phyloP scores from a whole-genome alignment of 345 rosid genomes.

The Carallia brachiata region DNA sequence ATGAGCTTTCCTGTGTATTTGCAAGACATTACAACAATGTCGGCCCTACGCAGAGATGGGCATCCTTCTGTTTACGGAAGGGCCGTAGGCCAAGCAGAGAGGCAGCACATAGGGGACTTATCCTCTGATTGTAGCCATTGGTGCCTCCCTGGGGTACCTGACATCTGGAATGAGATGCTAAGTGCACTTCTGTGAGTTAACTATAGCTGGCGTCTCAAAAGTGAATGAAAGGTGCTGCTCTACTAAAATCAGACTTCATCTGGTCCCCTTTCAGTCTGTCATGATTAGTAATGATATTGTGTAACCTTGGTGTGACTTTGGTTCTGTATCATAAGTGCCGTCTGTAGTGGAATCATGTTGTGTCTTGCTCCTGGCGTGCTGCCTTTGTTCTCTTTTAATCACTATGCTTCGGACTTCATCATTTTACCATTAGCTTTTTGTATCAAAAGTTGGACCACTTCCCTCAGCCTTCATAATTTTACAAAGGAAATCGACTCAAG shows the following conservation, averaged over 20 bases:
- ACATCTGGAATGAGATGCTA: constrained; percentile 91
- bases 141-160: constrained; percentile 98
- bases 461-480: not conserved
- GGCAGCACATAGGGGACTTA: constrained; percentile 39
- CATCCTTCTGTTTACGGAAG: constrained; percentile 88
- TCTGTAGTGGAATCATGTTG: too few species aligned
- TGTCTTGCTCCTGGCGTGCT: not conserved
- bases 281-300: constrained; percentile 11
- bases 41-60: constrained; percentile 78
- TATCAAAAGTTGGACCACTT: not conserved
- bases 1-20: constrained; percentile 76
- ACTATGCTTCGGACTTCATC: not conserved
- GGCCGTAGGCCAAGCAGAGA: constrained; percentile 48
- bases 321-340: constrained; percentile 2
- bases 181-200: constrained; percentile 41
- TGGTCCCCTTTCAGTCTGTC: constrained; percentile 10
- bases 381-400: not conserved
- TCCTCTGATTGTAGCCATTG: constrained; percentile 92
- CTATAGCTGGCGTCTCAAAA: too few species aligned
- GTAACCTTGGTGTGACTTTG: constrained; percentile 7
- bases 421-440: constrained; percentile 2
- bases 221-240: constrained; percentile 24
- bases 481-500: too few species aligned
- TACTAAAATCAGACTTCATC: not conserved
- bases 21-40: constrained; percentile 77